These are phyloP conservation scores for Conidiobolus incongruus DNA, from an alignment of 371 early-diverging fungal species.

Conservation along the genomic window DNA sequence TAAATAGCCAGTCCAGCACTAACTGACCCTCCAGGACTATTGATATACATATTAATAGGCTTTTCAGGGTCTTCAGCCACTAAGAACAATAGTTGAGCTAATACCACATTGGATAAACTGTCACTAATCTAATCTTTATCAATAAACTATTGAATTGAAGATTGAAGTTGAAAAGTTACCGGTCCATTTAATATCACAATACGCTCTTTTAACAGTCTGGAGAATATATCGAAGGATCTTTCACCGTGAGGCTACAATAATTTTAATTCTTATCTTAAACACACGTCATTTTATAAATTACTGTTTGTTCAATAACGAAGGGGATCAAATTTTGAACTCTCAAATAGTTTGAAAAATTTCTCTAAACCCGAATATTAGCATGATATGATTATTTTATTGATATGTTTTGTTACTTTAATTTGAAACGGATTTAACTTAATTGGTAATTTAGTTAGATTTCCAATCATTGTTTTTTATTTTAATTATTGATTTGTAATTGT, in stretches of 20 bases:
- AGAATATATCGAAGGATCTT: conserved; percentile 86
- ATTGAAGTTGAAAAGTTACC: conserved; percentile 17
- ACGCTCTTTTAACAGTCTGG: conserved; percentile 85
- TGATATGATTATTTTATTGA: too few relatives aligned
- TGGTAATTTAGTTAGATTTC: too few relatives aligned
- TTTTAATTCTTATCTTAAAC: neutral
- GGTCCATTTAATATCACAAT: conserved; percentile 86
- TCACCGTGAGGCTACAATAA: conserved; percentile 36
- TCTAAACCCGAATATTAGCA: too few relatives aligned
- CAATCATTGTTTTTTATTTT: too few relatives aligned
- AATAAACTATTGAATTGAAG: too few relatives aligned
- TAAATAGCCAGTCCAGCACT: conserved; percentile 90
- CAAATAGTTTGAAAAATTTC: too few relatives aligned
- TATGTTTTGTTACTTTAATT: too few relatives aligned
- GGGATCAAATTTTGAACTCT: conserved; percentile 34
- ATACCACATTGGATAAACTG: conserved; percentile 52
- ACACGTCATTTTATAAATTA: conserved; percentile 10
- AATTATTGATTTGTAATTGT: too few relatives aligned
- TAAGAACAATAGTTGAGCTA: conserved; percentile 86
- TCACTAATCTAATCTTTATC: conserved; percentile 61
- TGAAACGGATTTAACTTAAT: too few relatives aligned
- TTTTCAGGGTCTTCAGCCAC: conserved; percentile 88
- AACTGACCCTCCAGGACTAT: conserved; percentile 89
- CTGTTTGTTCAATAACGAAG: conserved; percentile 46
- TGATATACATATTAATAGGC: conserved; percentile 85